Base-by-base conservation (phyloP, 331 rosid genomes). In the Dryas integrifolia region DNA sequence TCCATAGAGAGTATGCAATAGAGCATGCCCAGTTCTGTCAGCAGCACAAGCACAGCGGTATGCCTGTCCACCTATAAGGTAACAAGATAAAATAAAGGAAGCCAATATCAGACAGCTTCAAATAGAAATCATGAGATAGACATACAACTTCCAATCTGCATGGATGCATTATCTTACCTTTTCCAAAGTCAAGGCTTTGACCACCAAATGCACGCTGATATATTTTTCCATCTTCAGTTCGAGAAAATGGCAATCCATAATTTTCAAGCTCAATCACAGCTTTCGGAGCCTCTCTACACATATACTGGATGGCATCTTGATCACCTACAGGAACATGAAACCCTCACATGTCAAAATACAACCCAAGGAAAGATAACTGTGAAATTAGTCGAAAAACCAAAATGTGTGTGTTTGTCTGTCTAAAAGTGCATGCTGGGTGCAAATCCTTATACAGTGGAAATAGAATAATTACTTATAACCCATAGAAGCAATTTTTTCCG, bases 41-140 rank as follows among this genome's bases (percentile, higher is more conserved):
- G 99, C 99, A 72, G 97, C 99, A 77, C 99, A 95, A 60, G 99
- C 99, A 87, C 99, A 95, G 5, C 99, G 99, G 61, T 89, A 95
- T 50, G 99, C 99, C 85, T 95, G 99, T 47, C 99, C 96, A 76
- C 99, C 99, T 95, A 81, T 57, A 76, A 78, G 55, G 76, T 40
- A 74, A 68, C 75, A 80, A 76, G 63, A 78, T 9, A 65, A 50
- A 39, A n/a, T 48, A 70, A 69, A 75, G 47, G 62, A 79, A 35
- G 59, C 35, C 75, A 64, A 70, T 60, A 53, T 82, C 76, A 78
- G 71, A 80, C 51, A 57, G 48, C 47, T 58, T 69, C 41, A 39
- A 41, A 43, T 12, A 24, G 30, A 47, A 7, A 74, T 12, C 56
- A 69, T 18, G 58, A 76, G 58, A 30, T 69, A 44, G 11, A 65